Evolutionary conservation across 176 grass and related monocot genomes (phyloP).

Genomic region (Oryza punctata): DNA sequence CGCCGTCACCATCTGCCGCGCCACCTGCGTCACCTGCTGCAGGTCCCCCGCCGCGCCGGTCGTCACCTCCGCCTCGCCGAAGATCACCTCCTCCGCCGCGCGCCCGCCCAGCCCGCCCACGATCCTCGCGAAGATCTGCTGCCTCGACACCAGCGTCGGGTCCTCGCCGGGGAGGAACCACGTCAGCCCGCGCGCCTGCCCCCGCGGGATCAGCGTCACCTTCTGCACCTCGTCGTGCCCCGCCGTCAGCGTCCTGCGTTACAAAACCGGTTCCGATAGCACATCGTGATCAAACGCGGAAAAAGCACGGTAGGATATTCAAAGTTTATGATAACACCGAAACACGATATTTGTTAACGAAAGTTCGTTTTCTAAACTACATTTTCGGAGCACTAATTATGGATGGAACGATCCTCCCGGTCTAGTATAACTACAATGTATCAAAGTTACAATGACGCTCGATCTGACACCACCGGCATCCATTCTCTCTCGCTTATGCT

Average conservation of each 20-base stretch:
- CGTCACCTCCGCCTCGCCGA: conserved; percentile 78
- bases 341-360: too few species aligned
- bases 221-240: conserved; percentile 87
- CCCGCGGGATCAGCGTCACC: conserved; percentile 72
- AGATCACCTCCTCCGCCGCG: conserved; percentile 80
- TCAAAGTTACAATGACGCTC: too few species aligned
- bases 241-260: conserved; percentile 63
- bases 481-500: too few species aligned
- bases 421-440: too few species aligned
- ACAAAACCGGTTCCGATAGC: too few species aligned
- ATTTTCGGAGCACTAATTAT: too few species aligned
- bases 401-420: too few species aligned
- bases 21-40: conserved; percentile 84
- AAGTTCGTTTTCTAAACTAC: too few species aligned
- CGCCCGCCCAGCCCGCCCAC: conserved; percentile 78
- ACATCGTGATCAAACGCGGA: too few species aligned
- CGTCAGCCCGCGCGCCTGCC: conserved; percentile 69
- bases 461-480: too few species aligned
- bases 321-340: too few species aligned
- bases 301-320: too few species aligned
- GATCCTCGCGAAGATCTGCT: conserved; percentile 76
- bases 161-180: conserved; percentile 78
- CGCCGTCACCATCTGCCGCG: conserved; percentile 72
- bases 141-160: conserved; percentile 64
- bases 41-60: conserved; percentile 84